These are phyloP conservation scores for Pseudogymnoascus sp. DNA, from an alignment of 2,329 filamentous ascomycete genomes.

Conservation along the genomic window DNA sequence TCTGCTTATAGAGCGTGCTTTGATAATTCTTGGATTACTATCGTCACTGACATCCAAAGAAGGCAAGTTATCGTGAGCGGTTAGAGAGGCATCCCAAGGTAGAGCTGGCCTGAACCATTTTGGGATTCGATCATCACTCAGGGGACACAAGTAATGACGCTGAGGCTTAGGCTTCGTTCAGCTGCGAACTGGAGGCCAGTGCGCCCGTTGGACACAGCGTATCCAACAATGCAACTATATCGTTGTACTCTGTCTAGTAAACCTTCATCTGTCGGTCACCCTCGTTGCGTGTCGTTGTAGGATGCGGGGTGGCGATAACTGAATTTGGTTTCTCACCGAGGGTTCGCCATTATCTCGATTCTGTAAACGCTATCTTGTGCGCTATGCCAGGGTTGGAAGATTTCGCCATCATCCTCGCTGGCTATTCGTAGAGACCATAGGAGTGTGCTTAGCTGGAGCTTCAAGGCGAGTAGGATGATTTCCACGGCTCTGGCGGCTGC, in stretches of 20 bases:
- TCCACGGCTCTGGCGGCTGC: background rate
- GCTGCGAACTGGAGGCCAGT: background rate
- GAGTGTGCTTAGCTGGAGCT: background rate
- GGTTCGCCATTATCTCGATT: background rate
- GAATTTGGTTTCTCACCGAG: background rate
- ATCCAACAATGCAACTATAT: background rate
- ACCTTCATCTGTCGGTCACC: background rate
- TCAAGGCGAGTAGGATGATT: background rate
- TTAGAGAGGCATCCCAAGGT: background rate
- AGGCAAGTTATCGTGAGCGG: background rate
- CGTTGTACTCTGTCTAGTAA: slow-evolving; percentile 1
- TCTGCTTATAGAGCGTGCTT: background rate
- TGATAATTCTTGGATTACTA: background rate
- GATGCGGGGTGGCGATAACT: background rate
- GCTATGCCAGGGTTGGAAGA: background rate
- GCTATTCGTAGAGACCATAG: background rate
- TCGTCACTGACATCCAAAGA: background rate
- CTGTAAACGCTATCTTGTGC: background rate
- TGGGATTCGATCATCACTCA: background rate
- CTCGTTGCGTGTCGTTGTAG: background rate
- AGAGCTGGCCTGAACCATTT: background rate
- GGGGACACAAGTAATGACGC: background rate
- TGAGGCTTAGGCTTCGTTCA: background rate
- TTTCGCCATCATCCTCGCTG: background rate
- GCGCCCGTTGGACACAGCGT: background rate